Percentiles rank a stretch among this genome's conserved stretches.
Evolutionary conservation across 1,139 yeast genomes (phyloP).

Genomic region (Torulaspora pretoriensis): DNA sequence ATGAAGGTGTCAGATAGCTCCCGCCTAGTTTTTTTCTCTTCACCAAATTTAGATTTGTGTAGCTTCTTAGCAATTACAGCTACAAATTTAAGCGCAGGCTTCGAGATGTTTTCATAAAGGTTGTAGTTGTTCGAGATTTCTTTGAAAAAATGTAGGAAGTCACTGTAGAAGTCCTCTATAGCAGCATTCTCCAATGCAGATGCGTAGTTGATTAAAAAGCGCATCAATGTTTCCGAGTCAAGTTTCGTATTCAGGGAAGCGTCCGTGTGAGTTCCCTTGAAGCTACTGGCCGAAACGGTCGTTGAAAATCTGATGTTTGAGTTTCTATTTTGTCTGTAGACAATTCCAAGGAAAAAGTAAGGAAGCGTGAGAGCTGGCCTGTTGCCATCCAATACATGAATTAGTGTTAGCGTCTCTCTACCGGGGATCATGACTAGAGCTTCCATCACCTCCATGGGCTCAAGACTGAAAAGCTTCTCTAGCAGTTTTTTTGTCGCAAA

Average conservation of each 20-base stretch:
- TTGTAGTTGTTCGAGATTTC: constrained; percentile 50
- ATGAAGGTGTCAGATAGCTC: constrained; percentile 65
- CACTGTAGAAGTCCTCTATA: constrained; percentile 68
- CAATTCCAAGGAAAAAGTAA: constrained; percentile 53
- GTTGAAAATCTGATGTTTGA: constrained; percentile 25
- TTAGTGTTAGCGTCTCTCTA: constrained; percentile 23
- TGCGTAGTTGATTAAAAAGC: constrained; percentile 47
- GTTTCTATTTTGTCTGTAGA: constrained; percentile 41
- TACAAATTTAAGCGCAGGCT: constrained; percentile 50
- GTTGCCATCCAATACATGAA: constrained; percentile 78
- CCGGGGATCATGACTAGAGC: constrained; percentile 44
- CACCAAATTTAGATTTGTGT: constrained; percentile 55
- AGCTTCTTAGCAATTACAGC: constrained; percentile 54
- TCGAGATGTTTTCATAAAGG: constrained; percentile 48
- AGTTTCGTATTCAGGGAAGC: constrained; percentile 26
- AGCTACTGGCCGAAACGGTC: constrained; percentile 8
- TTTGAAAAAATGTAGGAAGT: constrained; percentile 53
- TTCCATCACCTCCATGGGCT: constrained; percentile 71
- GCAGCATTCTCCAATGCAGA: constrained; percentile 68
- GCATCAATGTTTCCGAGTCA: constrained; percentile 19
- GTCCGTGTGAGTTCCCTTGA: constrained; percentile 28
- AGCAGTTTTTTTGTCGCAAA: constrained; percentile 66
- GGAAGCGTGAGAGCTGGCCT: constrained; percentile 75
- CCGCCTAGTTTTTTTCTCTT: constrained; percentile 54
- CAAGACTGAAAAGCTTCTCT: constrained; percentile 64